A percentile compares a stretch with the other conserved stretches of the same genome.
Evolutionary conservation across 805 yeast genomes (phyloP).

Genomic region (Millerozyma acaciae): DNA sequence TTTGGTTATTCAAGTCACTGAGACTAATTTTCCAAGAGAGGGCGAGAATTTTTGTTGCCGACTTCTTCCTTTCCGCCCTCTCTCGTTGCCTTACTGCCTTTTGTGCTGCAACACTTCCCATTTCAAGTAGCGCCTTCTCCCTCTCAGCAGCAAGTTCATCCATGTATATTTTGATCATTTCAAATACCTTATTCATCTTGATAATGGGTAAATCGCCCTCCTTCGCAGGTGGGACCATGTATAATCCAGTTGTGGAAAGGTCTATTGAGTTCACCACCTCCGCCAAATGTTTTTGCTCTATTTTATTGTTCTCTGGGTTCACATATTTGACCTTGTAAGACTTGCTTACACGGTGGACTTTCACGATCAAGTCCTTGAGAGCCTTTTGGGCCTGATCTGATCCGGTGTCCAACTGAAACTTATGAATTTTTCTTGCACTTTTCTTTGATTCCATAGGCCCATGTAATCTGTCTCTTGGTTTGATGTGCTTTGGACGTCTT

Average conservation of each 20-base stretch:
- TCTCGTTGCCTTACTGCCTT: conserved; percentile 24
- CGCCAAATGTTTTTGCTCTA: conserved; percentile 21
- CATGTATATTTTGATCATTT: conserved; percentile 31
- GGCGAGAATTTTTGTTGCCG: conserved; percentile 28
- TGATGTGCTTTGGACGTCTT: conserved; percentile 1
- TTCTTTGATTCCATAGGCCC: conserved; percentile 1
- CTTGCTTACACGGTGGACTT: conserved; percentile 15
- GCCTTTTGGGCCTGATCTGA: conserved; percentile 26
- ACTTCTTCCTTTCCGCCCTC: conserved; percentile 33
- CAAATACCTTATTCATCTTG: conserved; percentile 19
- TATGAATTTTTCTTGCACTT: conserved; percentile 6
- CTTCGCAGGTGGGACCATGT: conserved; percentile 14
- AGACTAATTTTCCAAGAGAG: conserved; percentile 37
- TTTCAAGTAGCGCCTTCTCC: conserved; percentile 27
- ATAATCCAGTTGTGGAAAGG: conserved; percentile 21
- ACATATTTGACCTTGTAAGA: conserved; percentile 24
- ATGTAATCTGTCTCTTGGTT: neutral
- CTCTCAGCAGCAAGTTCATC: conserved; percentile 29
- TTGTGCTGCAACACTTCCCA: conserved; percentile 31
- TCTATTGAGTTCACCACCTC: conserved; percentile 30
- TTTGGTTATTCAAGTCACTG: conserved; percentile 37
- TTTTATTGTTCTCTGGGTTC: conserved; percentile 19
- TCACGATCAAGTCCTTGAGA: conserved; percentile 19
- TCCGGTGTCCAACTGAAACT: conserved; percentile 22
- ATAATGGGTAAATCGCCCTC: conserved; percentile 24